Evolutionary conservation across 1,284 basidiomycete species (phyloP), one percentile per base, ranked within the genome.

Genomic region (Cerioporus squamosus): DNA sequence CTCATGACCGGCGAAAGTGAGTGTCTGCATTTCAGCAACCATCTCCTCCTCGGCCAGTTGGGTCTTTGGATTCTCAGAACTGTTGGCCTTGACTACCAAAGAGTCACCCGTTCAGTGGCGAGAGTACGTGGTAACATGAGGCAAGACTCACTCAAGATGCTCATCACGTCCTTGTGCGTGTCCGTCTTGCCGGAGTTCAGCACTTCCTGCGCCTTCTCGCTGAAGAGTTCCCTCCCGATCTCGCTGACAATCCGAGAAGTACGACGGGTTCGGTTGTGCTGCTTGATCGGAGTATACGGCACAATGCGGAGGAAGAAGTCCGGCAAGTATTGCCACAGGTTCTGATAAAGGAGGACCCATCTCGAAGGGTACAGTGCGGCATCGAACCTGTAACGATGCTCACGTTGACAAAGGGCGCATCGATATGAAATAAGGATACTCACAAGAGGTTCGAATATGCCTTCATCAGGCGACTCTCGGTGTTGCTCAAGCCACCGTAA

Each of bases 1-100:
- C 36, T 56, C 73, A 70, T 20, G 73, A 68, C 29, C 73, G 59
- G 61, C 68, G 12, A 69, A 60, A 2, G 67, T 62, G 57, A 74
- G 54, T 51, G 78, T 78, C 75, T 59, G 75, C 76, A 88, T 81
- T 67, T 86, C 81, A 3, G 83, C 70, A 2, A 81, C 45, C 43
- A 76, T 65, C 54, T 79, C 86, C 20, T 77, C 77, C 22, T 84
- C 77, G 4, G 61, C 77, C 48, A 87, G 71, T 51, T 72, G 75
- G 9, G 71, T 72, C 58, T 74, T 77, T 44, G 76, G 74, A 18
- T 81, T 70, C 45, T 79, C 72, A 2, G 79, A 79, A 44, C 72
- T 70, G 57, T 86, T 86, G 1, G 84, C 83, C 64, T 77, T 80
- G 46, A 85, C 85, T 85, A 15, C 10, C 18, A 14, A 22, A 42